Evolutionary conservation across 495 filamentous ascomycete species (phyloP).

Genomic region (Penicillium goetzii): DNA sequence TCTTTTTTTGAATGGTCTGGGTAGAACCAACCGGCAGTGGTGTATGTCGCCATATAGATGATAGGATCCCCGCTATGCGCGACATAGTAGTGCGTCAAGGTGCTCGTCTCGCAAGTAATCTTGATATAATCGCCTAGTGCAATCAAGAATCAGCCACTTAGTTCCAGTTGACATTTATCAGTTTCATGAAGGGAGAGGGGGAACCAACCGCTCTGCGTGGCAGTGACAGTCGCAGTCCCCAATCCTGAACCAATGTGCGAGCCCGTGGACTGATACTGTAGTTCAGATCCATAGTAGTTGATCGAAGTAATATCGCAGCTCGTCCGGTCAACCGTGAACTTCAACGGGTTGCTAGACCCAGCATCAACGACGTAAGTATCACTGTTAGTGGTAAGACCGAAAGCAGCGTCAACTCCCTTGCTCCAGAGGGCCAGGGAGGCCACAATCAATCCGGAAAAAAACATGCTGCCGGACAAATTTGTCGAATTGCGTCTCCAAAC

Average conservation of each 20-base stretch:
- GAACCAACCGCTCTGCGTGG: constrained; percentile 39
- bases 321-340: constrained; percentile 58
- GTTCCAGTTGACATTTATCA: constrained; percentile 30
- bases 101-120: constrained; percentile 62
- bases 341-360: constrained; percentile 55
- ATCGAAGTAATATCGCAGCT: constrained; percentile 69
- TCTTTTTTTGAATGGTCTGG: not conserved
- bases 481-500: too few relatives aligned
- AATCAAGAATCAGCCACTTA: constrained; percentile 8
- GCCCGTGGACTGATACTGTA: constrained; percentile 55
- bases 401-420: constrained; percentile 34
- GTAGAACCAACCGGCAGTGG: constrained; percentile 44
- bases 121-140: constrained; percentile 58
- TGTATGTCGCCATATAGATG: constrained; percentile 67
- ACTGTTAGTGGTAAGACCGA: constrained; percentile 34
- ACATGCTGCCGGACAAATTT: too few relatives aligned
- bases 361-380: constrained; percentile 55
- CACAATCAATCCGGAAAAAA: constrained; percentile 24
- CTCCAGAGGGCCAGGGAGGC: constrained; percentile 29
- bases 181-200: constrained; percentile 5
- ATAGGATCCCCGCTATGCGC: constrained; percentile 60
- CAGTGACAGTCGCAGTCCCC: constrained; percentile 59
- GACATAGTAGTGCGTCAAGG: constrained; percentile 66
- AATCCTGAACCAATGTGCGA: constrained; percentile 66
- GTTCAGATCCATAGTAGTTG: constrained; percentile 58